Evolutionary conservation across 2,329 filamentous ascomycete species (phyloP), one percentile per base, ranked within the genome.

Genomic region (Colletotrichum shisoi): DNA sequence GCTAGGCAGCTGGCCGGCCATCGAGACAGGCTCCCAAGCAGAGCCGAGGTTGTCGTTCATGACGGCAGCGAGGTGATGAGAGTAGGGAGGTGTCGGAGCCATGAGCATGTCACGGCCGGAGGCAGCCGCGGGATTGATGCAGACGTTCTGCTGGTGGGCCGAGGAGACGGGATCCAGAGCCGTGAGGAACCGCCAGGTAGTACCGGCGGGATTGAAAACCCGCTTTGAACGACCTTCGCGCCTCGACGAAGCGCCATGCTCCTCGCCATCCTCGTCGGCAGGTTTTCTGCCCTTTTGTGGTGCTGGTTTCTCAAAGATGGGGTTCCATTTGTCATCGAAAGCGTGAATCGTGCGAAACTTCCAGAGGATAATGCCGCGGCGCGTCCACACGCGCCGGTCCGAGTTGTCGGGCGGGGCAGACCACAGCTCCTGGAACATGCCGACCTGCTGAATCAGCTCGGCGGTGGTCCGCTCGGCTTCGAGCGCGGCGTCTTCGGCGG

Each of bases 351-450:
- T 85, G 77, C 76, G 82, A 74, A 90, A 90, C 2, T 86, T 86
- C 87, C 87, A 90, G 44, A 89, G 80, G 62, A 90, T 81, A 63
- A 89, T 83, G 40, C 81, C 83, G 57, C 87, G 84, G n/a, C 86
- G 83, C 11, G 79, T 82, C 84, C 86, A 89, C 71, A 79, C 75
- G 58, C 71, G 68, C 70, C 49, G 64, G 61, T 63, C 49, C 40
- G 65, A 62, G 60, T 74, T 78, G 64, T 81, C 80, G 6, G 82
- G 82, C 4, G 84, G 76, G 13, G 80, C 77, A 3, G 85, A 89
- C 82, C 84, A 88, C 42, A 89, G 81, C 78, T 89, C 87, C 74
- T 90, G 87, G 74, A 88, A 87, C 87, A 89, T 89, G 74, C 85
- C 85, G 52, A 89, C 86, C 74, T 84, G 84, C 70, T 83, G 80